These are phyloP conservation scores for Erodium moschatum DNA, from an alignment of 441 rosid species.

Conservation along the genomic window DNA sequence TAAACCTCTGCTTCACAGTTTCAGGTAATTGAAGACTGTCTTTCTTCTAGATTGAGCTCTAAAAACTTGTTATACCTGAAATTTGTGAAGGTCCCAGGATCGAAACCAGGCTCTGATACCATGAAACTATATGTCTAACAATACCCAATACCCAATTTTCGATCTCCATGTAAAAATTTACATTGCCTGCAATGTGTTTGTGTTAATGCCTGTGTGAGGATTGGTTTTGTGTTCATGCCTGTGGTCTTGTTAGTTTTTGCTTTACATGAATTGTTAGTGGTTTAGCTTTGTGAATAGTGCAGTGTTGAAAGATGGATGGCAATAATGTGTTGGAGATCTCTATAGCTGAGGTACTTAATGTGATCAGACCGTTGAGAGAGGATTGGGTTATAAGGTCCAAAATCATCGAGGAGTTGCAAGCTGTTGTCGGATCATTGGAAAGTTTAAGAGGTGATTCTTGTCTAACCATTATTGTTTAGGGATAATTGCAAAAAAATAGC, in stretches of 20 bases:
- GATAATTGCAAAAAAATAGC: too few species aligned
- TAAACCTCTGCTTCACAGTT: background rate
- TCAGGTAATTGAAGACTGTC: background rate
- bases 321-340: slow-evolving; percentile 35
- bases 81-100: too few species aligned
- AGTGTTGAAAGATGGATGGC: slow-evolving; percentile 36
- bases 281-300: slow-evolving; percentile 19
- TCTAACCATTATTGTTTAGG: too few species aligned
- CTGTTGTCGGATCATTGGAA: slow-evolving; percentile 45
- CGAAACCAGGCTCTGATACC: too few species aligned
- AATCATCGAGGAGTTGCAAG: slow-evolving; percentile 47
- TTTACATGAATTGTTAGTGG: background rate
- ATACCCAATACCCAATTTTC: background rate
- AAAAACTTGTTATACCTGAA: background rate
- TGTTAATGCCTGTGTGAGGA: background rate
- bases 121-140: too few species aligned
- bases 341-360: slow-evolving; percentile 50
- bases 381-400: slow-evolving; percentile 41
- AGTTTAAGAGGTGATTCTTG: slow-evolving; percentile 54
- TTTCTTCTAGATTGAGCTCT: background rate
- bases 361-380: slow-evolving; percentile 44
- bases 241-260: background rate
- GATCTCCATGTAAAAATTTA: background rate
- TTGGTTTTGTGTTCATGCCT: background rate
- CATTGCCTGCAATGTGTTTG: slow-evolving; percentile 9